Conservation (phyloP, 805 yeast genomes). For the Kazachstania bromeliacearum region DNA sequence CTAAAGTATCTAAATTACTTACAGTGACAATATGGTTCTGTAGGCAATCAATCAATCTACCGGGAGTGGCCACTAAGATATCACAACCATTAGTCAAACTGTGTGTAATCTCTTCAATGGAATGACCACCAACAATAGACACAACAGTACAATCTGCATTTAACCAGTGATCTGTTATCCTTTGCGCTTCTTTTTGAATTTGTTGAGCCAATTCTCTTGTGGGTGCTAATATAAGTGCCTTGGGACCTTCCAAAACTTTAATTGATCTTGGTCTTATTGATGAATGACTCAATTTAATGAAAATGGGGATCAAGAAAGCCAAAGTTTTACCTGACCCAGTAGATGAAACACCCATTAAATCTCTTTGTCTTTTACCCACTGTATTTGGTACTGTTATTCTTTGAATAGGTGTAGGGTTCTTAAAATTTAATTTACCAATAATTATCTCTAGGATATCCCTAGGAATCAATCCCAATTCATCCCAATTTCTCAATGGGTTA, state of each 20-base stretch:
- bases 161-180: conserved; percentile 35
- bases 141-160: conserved; percentile 30
- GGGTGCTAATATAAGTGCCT: conserved; percentile 74
- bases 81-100: conserved; percentile 57
- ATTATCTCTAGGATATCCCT: conserved; percentile 32
- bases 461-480: conserved; percentile 46
- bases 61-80: conserved; percentile 89
- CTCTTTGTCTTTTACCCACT: conserved; percentile 41
- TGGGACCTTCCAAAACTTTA: conserved; percentile 51
- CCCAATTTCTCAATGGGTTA: conserved; percentile 69
- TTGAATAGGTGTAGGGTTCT: conserved; percentile 83
- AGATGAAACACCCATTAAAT: conserved; percentile 84
- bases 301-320: conserved; percentile 67
- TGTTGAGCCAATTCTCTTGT: conserved; percentile 92
- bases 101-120: conserved; percentile 60
- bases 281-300: conserved; percentile 42
- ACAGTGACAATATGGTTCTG: conserved; percentile 57
- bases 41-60: conserved; percentile 73
- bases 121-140: conserved; percentile 84
- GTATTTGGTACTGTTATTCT: conserved; percentile 72
- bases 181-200: conserved; percentile 57
- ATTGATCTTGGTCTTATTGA: conserved; percentile 40
- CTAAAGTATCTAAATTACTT: conserved; percentile 53
- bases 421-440: conserved; percentile 35
- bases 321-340: conserved; percentile 96